phyloP scores from a whole-genome alignment of 768 basidiomycete species.

The Russula olivacea region DNA sequence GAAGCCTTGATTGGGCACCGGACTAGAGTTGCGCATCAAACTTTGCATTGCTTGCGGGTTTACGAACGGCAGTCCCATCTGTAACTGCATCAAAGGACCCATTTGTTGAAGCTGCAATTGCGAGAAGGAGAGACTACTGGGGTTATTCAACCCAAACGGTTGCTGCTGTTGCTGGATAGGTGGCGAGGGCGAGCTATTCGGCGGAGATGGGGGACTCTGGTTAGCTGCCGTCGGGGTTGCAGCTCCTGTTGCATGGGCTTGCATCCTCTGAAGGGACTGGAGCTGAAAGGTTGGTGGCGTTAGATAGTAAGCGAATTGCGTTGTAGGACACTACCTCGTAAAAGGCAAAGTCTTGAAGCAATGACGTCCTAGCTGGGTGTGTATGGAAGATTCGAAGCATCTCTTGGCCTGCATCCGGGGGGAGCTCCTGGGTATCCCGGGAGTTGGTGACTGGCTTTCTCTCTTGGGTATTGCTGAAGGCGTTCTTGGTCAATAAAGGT shows the following conservation, averaged over 20 bases:
- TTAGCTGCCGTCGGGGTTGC: constrained; percentile 26
- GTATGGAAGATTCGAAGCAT: constrained; percentile 94
- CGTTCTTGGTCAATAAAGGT: constrained; percentile 18
- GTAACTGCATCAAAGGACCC: constrained; percentile 61
- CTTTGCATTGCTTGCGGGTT: constrained; percentile 78
- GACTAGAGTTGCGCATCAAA: constrained; percentile 77
- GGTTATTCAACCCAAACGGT: constrained; percentile 45
- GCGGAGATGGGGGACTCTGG: constrained; percentile 34
- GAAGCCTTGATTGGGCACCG: constrained; percentile 42
- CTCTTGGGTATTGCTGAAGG: constrained; percentile 88
- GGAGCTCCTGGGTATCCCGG: constrained; percentile 93
- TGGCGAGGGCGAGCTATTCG: constrained; percentile 30
- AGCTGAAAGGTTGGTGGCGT: constrained; percentile 11
- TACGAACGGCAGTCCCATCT: constrained; percentile 45
- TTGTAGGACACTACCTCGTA: constrained; percentile 58
- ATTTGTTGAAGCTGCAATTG: constrained; percentile 47
- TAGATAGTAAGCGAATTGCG: background rate
- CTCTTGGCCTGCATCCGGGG: constrained; percentile 93
- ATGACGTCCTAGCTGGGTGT: constrained; percentile 87
- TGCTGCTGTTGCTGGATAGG: constrained; percentile 45
- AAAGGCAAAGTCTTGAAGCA: constrained; percentile 90
- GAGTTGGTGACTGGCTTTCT: constrained; percentile 98
- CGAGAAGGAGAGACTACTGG: constrained; percentile 49
- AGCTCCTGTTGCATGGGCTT: constrained; percentile 34
- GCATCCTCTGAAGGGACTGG: constrained; percentile 73